Base-by-base conservation (phyloP, 345 rosid genomes). In the Eucalyptus tenuipes region DNA sequence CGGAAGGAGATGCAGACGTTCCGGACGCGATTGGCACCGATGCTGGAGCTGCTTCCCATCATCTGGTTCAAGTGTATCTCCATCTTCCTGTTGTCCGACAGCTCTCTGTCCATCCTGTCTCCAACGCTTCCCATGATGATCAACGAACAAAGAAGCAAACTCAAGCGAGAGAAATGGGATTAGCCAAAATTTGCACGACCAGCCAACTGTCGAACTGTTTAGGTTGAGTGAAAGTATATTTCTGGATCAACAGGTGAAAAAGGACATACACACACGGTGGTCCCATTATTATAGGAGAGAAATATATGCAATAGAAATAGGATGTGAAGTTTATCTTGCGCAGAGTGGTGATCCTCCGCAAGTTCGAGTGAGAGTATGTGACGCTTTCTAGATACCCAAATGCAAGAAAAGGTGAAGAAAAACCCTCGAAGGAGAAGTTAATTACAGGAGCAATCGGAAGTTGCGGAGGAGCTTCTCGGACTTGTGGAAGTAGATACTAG, bases 21-120 rank as follows among this genome's bases (percentile, higher is more conserved):
- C 25, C 5, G 10, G 57, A 52, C 57, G 10, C 25, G 25, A 44
- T 95, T 94, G 59, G 99, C 99, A 40, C 99, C 98, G 40, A 96
- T 94, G 93, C 98, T 97, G 0, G 99, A 96, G 93, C 99, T 97
- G 94, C 99, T 93, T 52, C 99, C 99, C 91, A 96, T 95, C 57
- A 97, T 90, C 94, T 96, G 99, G 68, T 97, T 97, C 92, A 95
- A 91, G 91, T 96, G 98, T 79, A 92, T 91, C 90, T 95, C 96
- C 94, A 96, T 93, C 91, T 93, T 94, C 93, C 90, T 95, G 94
- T 94, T 93, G 89, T 96, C 99, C 89, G 94, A 92, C 87, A 94
- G 93, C 92, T 96, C 98, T 89, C 87, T 92, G 82, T 96, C 96
- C 92, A 88, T 93, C 93, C 98, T 96, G 94, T 71, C 31, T 85